These are phyloP conservation scores for Heliamphora pulchella DNA, from an alignment of 179 eudicot species.

Conservation along the genomic window DNA sequence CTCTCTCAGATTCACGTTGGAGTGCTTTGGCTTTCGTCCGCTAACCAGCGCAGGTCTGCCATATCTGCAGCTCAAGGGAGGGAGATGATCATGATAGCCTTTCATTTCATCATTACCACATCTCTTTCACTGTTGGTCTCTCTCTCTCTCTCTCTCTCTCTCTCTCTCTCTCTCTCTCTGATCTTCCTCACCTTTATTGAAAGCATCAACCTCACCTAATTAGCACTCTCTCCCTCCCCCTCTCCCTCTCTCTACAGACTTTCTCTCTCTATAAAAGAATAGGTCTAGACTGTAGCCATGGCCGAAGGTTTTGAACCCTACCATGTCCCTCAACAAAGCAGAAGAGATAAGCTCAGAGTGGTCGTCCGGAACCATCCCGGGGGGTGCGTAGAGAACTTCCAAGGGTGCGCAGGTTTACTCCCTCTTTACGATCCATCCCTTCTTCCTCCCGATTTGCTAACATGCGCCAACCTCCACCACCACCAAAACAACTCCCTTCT, in stretches of 20 bases:
- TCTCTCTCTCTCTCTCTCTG: neutral
- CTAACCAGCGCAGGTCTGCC: constrained; percentile 12
- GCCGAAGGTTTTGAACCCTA: constrained; percentile 45
- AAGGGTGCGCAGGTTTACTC: constrained; percentile 19
- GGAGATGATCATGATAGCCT: constrained; percentile 23
- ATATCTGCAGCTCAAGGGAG: constrained; percentile 3
- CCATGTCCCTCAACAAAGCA: constrained; percentile 53
- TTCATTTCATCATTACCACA: constrained; percentile 28
- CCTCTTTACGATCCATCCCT: constrained; percentile 32
- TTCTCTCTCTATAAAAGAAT: constrained; percentile 14
- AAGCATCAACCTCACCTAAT: neutral
- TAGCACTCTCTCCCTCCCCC: neutral
- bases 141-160: neutral
- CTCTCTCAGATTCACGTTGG: constrained; percentile 13
- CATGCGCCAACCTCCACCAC: constrained; percentile 19
- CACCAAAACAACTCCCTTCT: neutral
- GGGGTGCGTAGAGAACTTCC: constrained; percentile 9
- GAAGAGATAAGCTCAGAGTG: constrained; percentile 45
- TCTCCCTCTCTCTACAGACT: neutral
- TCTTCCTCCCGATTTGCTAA: constrained; percentile 22
- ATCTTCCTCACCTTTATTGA: constrained; percentile 5
- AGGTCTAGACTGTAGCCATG: constrained; percentile 15
- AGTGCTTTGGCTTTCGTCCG: constrained; percentile 6
- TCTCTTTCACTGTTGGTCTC: constrained; percentile 11
- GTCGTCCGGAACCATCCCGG: constrained; percentile 7